Evolutionary conservation across 2,329 filamentous ascomycete species (phyloP).

Genomic region (Ceratocystis huliohia): DNA sequence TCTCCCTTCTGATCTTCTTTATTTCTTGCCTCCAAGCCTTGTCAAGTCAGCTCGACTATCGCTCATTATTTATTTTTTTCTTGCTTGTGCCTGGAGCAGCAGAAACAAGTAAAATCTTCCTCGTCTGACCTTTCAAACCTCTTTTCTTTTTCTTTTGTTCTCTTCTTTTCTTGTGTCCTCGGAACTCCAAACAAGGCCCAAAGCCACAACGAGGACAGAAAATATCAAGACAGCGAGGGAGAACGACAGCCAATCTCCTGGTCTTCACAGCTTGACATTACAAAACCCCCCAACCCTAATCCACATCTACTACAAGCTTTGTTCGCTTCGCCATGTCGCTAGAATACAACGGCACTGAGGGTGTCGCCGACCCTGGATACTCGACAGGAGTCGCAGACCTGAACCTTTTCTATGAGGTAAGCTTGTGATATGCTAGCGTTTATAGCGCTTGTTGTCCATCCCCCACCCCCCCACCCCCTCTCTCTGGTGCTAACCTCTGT

Average conservation of each 20-base stretch:
- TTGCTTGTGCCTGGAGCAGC: slow-evolving; percentile 9
- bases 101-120: background rate
- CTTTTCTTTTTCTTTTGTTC: background rate
- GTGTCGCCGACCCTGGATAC: slow-evolving; percentile 39
- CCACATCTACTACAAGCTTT: background rate
- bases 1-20: background rate
- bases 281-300: background rate
- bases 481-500: background rate
- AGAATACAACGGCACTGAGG: slow-evolving; percentile 40
- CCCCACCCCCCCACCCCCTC: too few relatives aligned
- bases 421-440: slow-evolving; percentile 22
- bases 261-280: background rate
- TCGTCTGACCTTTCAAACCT: background rate
- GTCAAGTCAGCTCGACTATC: background rate
- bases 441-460: background rate
- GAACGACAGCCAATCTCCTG: too few relatives aligned
- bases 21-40: background rate
- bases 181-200: too few relatives aligned
- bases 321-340: slow-evolving; percentile 27
- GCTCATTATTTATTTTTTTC: background rate
- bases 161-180: background rate
- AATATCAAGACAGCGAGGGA: too few relatives aligned
- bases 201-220: too few relatives aligned
- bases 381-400: slow-evolving; percentile 49
- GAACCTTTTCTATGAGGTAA: slow-evolving; percentile 73